phyloP scores from a whole-genome alignment of 805 yeast species.

The Torulaspora delbrueckii region DNA sequence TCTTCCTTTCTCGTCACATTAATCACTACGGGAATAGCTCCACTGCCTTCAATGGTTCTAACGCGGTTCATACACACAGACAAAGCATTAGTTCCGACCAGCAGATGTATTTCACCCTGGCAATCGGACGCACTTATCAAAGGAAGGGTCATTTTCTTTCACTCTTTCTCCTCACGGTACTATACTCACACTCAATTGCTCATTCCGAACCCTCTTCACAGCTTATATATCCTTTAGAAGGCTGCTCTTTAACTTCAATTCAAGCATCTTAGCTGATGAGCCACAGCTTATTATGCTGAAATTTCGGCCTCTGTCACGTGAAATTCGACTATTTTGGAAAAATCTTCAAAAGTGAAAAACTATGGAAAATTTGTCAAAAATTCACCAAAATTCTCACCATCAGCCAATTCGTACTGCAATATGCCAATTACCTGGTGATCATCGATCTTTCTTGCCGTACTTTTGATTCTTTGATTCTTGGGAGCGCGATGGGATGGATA shows the following conservation, averaged over 20 bases:
- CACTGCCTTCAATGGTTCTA: constrained; percentile 44
- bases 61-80: constrained; percentile 38
- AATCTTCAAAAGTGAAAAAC: neutral
- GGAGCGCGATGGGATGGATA: neutral
- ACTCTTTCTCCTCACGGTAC: neutral
- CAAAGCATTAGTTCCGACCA: constrained; percentile 45
- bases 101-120: constrained; percentile 49
- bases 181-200: neutral
- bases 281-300: neutral
- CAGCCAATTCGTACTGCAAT: neutral
- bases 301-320: neutral
- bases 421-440: neutral
- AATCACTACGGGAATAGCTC: constrained; percentile 53
- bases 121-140: constrained; percentile 44
- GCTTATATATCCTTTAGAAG: neutral
- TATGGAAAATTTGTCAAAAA: neutral
- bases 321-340: neutral
- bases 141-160: constrained; percentile 18
- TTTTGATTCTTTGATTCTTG: neutral
- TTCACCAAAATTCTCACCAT: neutral
- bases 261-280: neutral
- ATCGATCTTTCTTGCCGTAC: neutral
- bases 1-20: constrained; percentile 27
- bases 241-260: neutral
- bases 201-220: neutral